A percentile compares a stretch with the other conserved stretches of the same genome.
phyloP scores from a whole-genome alignment of 495 filamentous ascomycete genomes.

The Cladorrhinum samala region DNA sequence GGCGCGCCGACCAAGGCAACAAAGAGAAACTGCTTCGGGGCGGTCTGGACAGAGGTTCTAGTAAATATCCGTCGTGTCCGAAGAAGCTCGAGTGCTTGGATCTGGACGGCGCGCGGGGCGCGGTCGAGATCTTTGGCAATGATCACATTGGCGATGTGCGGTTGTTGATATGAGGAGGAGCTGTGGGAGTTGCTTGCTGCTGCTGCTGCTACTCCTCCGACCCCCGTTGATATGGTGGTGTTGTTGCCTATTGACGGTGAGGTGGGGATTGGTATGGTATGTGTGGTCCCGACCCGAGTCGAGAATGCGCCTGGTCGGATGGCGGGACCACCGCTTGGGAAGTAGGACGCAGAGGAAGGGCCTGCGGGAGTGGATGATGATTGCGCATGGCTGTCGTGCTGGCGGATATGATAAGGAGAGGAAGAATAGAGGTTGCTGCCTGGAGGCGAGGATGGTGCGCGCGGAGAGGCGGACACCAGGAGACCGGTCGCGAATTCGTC shows the following conservation, averaged over 20 bases:
- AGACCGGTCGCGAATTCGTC: constrained; percentile 74
- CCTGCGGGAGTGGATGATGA: constrained; percentile 1
- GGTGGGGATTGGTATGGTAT: not conserved
- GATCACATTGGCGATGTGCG: constrained; percentile 68
- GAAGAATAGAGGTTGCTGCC: constrained; percentile 20
- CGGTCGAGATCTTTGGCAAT: constrained; percentile 74
- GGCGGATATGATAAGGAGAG: constrained; percentile 29
- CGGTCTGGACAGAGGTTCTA: constrained; percentile 60
- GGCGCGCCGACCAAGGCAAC: constrained; percentile 57
- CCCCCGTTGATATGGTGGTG: no score
- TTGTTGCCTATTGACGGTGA: constrained; percentile 5
- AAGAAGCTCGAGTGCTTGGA: constrained; percentile 78
- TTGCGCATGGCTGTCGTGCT: constrained; percentile 17
- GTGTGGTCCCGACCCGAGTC: not conserved
- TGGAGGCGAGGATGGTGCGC: constrained; percentile 15
- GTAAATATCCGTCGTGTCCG: constrained; percentile 72
- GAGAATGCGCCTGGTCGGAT: constrained; percentile 4
- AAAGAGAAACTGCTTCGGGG: constrained; percentile 76
- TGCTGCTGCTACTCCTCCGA: not conserved
- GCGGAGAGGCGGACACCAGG: constrained; percentile 36
- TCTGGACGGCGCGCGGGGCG: constrained; percentile 67
- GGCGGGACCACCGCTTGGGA: constrained; percentile 4
- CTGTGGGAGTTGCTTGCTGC: not conserved
- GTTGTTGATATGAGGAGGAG: constrained; percentile 5
- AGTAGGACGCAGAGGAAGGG: constrained; percentile 19